A percentile compares a stretch with the other conserved stretches of the same genome.
Evolutionary conservation across 441 rosid genomes (phyloP).

Genomic region (Arabidopsis lyrata): DNA sequence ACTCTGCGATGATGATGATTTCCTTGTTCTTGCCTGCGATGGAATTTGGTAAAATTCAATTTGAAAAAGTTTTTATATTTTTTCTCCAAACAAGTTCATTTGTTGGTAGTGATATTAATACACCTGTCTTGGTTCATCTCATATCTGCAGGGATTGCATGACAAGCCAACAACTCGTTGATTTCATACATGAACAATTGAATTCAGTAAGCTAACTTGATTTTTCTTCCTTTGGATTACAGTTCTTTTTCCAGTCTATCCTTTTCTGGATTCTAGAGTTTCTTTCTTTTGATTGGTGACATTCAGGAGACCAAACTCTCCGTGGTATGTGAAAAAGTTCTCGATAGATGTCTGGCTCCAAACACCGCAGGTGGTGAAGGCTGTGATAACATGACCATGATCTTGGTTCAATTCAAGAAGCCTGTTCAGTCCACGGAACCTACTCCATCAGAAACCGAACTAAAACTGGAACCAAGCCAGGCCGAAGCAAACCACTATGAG

Average conservation of each 20-base stretch:
- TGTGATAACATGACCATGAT: slow-evolving; percentile 99
- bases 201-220: slow-evolving; percentile 52
- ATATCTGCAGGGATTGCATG: slow-evolving; percentile 91
- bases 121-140: slow-evolving; percentile 24
- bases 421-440: slow-evolving; percentile 56
- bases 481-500: slow-evolving; percentile 22
- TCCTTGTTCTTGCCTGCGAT: slow-evolving; percentile 91
- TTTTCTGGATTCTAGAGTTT: slow-evolving; percentile 25
- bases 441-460: slow-evolving; percentile 43
- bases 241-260: not conserved
- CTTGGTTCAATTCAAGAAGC: slow-evolving; percentile 89
- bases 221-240: slow-evolving; percentile 10
- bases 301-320: slow-evolving; percentile 93
- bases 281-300: slow-evolving; percentile 3
- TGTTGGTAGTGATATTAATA: slow-evolving; percentile 27
- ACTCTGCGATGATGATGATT: slow-evolving; percentile 94
- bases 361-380: slow-evolving; percentile 87
- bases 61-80: slow-evolving; percentile 14
- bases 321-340: slow-evolving; percentile 86
- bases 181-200: slow-evolving; percentile 79
- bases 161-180: slow-evolving; percentile 96
- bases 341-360: slow-evolving; percentile 92
- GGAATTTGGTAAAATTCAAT: slow-evolving; percentile 67
- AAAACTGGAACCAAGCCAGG: slow-evolving; percentile 33
- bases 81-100: slow-evolving; percentile 27